A percentile compares a stretch with the other conserved stretches of the same genome.
Evolutionary conservation across 768 basidiomycete genomes (phyloP).

Genomic region (Peribolospora kevripleyi): DNA sequence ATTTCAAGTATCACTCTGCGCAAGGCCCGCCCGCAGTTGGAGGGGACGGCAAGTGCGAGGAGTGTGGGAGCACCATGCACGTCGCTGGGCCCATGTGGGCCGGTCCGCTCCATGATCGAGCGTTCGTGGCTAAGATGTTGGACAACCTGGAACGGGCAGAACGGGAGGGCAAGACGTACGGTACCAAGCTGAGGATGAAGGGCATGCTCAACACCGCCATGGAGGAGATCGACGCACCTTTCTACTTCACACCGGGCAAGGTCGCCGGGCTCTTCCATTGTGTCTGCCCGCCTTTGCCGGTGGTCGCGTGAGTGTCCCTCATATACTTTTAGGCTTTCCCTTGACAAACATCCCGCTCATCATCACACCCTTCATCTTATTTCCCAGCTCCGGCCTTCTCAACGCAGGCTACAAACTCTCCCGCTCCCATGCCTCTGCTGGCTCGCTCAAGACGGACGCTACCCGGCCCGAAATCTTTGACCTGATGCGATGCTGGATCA

Average conservation of each 20-base stretch:
- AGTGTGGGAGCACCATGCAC: conserved; percentile 56
- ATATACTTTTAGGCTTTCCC: neutral
- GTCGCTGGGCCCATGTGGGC: conserved; percentile 94
- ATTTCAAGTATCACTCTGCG: conserved; percentile 44
- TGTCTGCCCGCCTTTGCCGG: conserved; percentile 44
- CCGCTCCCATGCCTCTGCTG: conserved; percentile 68
- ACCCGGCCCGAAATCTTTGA: conserved; percentile 47
- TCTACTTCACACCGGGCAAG: conserved; percentile 68
- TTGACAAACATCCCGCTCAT: conserved; percentile 5
- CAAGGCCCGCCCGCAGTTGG: conserved; percentile 30
- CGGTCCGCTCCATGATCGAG: conserved; percentile 51
- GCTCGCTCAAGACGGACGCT: conserved; percentile 77
- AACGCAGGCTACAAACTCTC: conserved; percentile 65
- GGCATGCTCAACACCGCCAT: conserved; percentile 75
- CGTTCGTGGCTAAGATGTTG: conserved; percentile 51
- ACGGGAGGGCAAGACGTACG: conserved; percentile 39
- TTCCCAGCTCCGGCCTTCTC: conserved; percentile 55
- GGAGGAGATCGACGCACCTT: conserved; percentile 50
- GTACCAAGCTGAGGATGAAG: conserved; percentile 61
- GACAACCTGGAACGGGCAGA: conserved; percentile 28
- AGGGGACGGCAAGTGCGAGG: conserved; percentile 33
- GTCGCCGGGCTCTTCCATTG: conserved; percentile 64
- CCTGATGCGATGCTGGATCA: conserved; percentile 62
- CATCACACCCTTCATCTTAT: neutral
- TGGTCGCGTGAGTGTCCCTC: conserved; percentile 37